phyloP scores from a whole-genome alignment of 2,329 filamentous ascomycete species.

The Ophiostoma sp. region DNA sequence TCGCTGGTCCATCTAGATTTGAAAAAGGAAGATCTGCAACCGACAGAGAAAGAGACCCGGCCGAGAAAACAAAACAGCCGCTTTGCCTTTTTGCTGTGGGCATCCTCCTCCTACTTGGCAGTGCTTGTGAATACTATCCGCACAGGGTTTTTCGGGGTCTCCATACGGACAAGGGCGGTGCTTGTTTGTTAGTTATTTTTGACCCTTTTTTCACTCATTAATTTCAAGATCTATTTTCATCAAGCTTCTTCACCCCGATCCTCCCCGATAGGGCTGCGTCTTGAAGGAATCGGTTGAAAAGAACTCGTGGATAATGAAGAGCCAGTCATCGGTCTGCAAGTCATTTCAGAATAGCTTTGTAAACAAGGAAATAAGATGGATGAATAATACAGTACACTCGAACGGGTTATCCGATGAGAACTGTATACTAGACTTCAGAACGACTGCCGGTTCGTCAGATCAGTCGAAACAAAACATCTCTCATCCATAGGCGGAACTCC shows the following conservation, averaged over 20 bases:
- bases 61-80: not conserved
- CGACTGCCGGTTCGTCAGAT: not conserved
- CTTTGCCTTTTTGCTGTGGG: not conserved
- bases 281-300: too few species aligned
- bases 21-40: not conserved
- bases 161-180: not conserved
- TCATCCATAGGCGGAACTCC: not conserved
- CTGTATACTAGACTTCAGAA: not conserved
- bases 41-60: not conserved
- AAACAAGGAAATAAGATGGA: not conserved
- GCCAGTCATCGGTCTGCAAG: not conserved
- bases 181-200: not conserved
- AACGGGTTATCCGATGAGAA: not conserved
- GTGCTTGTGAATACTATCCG: not conserved
- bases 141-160: not conserved
- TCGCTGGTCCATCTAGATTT: not conserved
- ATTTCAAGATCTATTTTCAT: not conserved
- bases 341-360: not conserved
- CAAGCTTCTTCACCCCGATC: not conserved
- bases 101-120: not conserved
- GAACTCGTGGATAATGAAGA: not conserved
- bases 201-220: too few species aligned
- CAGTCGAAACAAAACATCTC: not conserved
- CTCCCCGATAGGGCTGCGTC: slow-evolving; percentile 10
- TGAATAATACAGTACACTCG: not conserved